These are phyloP conservation scores for Cynanchum wilfordii DNA, from an alignment of 257 asterid species.

Conservation along the genomic window DNA sequence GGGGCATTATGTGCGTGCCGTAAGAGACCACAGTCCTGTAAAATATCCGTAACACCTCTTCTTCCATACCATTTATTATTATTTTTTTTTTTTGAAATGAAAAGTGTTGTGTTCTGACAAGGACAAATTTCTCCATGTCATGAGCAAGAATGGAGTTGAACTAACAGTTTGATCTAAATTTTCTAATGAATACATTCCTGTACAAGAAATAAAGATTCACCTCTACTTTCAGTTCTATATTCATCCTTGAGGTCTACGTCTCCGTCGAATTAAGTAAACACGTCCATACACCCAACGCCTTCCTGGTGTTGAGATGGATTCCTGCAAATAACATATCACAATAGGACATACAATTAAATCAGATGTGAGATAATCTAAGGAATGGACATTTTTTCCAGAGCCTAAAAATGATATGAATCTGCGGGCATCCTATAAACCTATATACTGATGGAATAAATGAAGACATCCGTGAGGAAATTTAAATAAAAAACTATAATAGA, in stretches of 20 bases:
- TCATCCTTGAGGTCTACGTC: conserved; percentile 52
- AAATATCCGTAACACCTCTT: no score
- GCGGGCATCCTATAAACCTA: not conserved
- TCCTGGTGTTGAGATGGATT: conserved; percentile 59
- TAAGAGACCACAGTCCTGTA: no score
- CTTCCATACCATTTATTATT: no score
- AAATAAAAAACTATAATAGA: not conserved
- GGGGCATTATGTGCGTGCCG: no score
- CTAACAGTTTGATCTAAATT: not conserved
- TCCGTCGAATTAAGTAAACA: conserved; percentile 65
- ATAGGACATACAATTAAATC: not conserved
- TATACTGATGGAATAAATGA: not conserved
- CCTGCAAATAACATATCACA: conserved; percentile 33
- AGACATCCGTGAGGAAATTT: not conserved
- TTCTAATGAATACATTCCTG: not conserved
- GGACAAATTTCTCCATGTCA: not conserved
- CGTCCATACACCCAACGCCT: conserved; percentile 92
- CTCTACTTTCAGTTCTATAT: conserved; percentile 20
- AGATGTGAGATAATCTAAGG: not conserved
- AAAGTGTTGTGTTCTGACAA: not conserved
- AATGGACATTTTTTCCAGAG: not conserved
- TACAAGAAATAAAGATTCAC: not conserved
- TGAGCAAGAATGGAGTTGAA: not conserved
- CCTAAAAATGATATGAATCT: not conserved
- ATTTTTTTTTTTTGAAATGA: no score